Percentiles rank a stretch among this genome's conserved stretches.
Evolutionary conservation across 805 yeast species (phyloP).

Genomic region (Saccharomycopsis babjevae): DNA sequence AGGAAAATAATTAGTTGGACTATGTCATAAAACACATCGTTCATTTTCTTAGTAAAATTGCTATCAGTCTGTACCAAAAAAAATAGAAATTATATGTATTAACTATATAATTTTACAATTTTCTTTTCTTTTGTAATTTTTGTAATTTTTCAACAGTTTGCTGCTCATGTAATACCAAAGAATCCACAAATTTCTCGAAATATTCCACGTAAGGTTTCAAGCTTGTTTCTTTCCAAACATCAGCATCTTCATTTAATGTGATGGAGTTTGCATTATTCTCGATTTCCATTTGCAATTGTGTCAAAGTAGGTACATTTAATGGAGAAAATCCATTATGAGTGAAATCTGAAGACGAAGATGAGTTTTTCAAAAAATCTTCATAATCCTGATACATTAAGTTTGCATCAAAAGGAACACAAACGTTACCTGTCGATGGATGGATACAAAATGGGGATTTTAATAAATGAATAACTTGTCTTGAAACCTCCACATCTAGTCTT

Average conservation of each 20-base stretch:
- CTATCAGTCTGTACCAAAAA: no score
- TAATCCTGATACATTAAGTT: constrained; percentile 13
- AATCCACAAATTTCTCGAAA: constrained; percentile 54
- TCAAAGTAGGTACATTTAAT: constrained; percentile 64
- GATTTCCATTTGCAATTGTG: constrained; percentile 49
- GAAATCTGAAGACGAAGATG: constrained; percentile 19
- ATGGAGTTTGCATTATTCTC: constrained; percentile 35
- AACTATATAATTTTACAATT: not conserved
- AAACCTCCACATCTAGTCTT: constrained; percentile 85
- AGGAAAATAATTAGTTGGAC: not conserved
- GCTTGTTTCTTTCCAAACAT: constrained; percentile 47
- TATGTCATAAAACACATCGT: no score
- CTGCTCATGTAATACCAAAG: constrained; percentile 45
- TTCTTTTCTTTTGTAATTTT: not conserved
- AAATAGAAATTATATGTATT: not conserved
- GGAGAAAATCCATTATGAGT: constrained; percentile 57
- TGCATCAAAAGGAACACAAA: constrained; percentile 82
- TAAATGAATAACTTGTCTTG: constrained; percentile 81
- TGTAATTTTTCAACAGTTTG: not conserved
- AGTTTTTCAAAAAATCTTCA: constrained; percentile 7
- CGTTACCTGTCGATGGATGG: constrained; percentile 91
- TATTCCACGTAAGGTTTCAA: constrained; percentile 60
- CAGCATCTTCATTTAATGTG: constrained; percentile 15
- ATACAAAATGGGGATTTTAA: constrained; percentile 94
- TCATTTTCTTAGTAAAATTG: no score